Evolutionary conservation across 2,329 filamentous ascomycete species (phyloP), one percentile per base, ranked within the genome.

Genomic region (Phialophora expanda): DNA sequence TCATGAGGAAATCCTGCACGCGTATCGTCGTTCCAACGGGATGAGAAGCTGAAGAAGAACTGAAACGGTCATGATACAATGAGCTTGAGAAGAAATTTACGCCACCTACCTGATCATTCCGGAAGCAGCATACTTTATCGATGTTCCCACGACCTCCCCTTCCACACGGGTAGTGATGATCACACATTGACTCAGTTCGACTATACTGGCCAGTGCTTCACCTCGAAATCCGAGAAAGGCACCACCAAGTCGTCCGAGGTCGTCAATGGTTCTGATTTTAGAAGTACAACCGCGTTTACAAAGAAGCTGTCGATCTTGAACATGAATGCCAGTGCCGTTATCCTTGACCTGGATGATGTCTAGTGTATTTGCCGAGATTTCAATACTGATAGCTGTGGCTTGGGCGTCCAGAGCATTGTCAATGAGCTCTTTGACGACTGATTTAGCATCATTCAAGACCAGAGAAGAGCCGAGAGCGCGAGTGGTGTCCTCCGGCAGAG

Each of bases 381-480:
- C 86, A 41, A 90, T 76, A 9, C 81, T 78, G 44, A 90, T 78
- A 1, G 82, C 82, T 2, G 84, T 84, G 0, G 87, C 85, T 54
- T 81, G 79, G 4, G 87, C 87, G 76, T 90, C 88, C 11, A 90
- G 79, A n/a, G 87, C 82, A 74, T 90, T 90, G 67, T 90, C 88
- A 46, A 90, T 75, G 46, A 90, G 83, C 73, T 90, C 88, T 74
- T 89, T 89, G 62, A 87, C 82, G 9, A 86, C 80, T 2, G 85
- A 85, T 66, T 79, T 81, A 7, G 86, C 78, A 71, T 87, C 84
- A 9, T 82, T 81, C 57, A 89, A 79, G 24, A 84, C 82, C 69
- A 87, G 85, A 14, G 82, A 80, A 28, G 86, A 86, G 64, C 85
- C 81, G 66, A 89, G 83, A 65, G 82, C 82, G 64, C 81, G 79